Evolutionary conservation across 2,329 filamentous ascomycete species (phyloP), one percentile per base, ranked within the genome.

Genomic region (Claviceps paspali): DNA sequence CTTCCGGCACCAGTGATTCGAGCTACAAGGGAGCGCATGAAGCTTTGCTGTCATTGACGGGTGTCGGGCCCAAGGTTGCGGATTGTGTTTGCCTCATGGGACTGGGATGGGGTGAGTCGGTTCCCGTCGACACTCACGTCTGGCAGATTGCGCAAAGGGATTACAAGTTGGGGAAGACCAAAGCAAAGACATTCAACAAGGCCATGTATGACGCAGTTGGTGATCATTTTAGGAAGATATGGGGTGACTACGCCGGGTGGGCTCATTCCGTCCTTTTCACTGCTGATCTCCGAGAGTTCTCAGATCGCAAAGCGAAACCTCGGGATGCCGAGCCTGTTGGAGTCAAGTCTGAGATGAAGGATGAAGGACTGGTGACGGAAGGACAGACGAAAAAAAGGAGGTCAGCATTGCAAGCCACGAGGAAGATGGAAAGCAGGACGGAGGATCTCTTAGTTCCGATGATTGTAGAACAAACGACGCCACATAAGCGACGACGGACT

Each of bases 1-100:
- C 40, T 36, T n/a, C 28, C 11, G 48, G 43, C 67, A 24, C 15
- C 10, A 7, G 30, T 23, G 23, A 18, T 21, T 9, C 71, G 46
- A 83, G 76, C 4, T 96, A 92, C 56, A 76, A 76, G 31, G 64
- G 71, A 35, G 88, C 91, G 0, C 91, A 95, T 50, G 77, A 83
- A 41, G 72, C 82, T 46, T 67, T 98, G 2, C 66, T 96, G 1
- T 62, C 70, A 5, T 67, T 98, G 17, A 76, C 86, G 40, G 91
- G 91, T 1, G 92, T 98, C 5, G 91, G 91, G 0, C 91, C 92
- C 1, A 98, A 98, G 56, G 91, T 98, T 1, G 82, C 91, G 5
- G 92, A 98, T 55, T 98, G 92, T 52, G 87, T 96, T 6, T 94
- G 83, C 52, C 64, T 98, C 15, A 95, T 98, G 82, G 92, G 92